Conservation (phyloP, 2,329 filamentous ascomycete species). For the Paraconiothyrium brasiliense region DNA sequence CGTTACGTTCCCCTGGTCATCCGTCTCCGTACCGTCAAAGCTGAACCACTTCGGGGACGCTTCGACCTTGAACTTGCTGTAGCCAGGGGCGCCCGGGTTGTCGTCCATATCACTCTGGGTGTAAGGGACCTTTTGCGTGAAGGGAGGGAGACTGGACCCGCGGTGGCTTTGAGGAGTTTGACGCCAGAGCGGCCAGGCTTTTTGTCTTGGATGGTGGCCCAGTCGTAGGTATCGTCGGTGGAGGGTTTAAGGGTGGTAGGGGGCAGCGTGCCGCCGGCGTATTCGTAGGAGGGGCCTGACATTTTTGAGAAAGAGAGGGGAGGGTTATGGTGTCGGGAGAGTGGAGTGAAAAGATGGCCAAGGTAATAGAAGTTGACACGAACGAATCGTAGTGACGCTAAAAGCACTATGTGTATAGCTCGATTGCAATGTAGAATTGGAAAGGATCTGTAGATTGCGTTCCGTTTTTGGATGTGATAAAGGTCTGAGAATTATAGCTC, state of each 20-base stretch:
- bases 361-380: neutral
- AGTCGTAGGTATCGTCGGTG: neutral
- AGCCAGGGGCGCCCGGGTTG: neutral
- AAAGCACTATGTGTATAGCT: neutral
- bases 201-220: neutral
- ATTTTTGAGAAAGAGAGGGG: neutral
- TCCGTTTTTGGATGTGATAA: neutral
- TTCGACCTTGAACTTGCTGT: neutral
- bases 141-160: neutral
- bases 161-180: conserved; percentile 1
- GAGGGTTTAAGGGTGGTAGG: neutral
- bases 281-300: neutral
- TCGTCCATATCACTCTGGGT: neutral
- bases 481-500: neutral
- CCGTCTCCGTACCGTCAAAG: neutral
- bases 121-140: neutral
- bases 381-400: neutral
- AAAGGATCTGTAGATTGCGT: neutral
- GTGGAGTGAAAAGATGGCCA: neutral
- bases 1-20: neutral
- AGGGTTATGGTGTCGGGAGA: neutral
- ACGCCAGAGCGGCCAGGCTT: neutral
- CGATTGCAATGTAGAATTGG: neutral
- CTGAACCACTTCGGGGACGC: neutral
- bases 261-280: neutral